phyloP scores from a whole-genome alignment of 2,329 filamentous ascomycete species.

The Arthroderma sp. region DNA sequence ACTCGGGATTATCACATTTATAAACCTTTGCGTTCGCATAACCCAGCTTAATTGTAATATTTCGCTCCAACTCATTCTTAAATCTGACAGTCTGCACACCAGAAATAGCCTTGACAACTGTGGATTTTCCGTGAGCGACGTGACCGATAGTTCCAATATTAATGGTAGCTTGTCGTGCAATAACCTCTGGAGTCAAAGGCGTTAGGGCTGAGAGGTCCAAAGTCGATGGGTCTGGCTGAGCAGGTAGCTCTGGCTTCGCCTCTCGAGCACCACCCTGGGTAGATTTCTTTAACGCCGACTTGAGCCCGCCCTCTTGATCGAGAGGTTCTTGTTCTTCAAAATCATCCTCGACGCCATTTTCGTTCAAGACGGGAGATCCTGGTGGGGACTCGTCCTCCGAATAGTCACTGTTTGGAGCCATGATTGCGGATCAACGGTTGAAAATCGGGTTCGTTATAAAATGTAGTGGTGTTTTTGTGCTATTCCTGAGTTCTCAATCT shows the following conservation, averaged over 20 bases:
- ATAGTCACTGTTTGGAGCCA: slow-evolving; percentile 44
- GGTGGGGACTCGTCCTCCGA: slow-evolving; percentile 43
- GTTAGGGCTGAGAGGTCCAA: slow-evolving; percentile 69
- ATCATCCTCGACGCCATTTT: slow-evolving; percentile 47
- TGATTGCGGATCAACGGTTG: slow-evolving; percentile 20
- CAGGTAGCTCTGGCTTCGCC: slow-evolving; percentile 57
- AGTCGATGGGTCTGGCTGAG: slow-evolving; percentile 83
- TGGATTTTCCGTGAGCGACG: slow-evolving; percentile 97
- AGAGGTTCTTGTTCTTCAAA: slow-evolving; percentile 63
- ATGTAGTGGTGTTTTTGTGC: no score
- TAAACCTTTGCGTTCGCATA: slow-evolving; percentile 99
- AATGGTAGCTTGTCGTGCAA: slow-evolving; percentile 93
- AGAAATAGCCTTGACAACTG: slow-evolving; percentile 97
- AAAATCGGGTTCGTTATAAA: neutral
- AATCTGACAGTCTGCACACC: slow-evolving; percentile 98
- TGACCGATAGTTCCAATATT: slow-evolving; percentile 98
- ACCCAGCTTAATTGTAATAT: slow-evolving; percentile 99
- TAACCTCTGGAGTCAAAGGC: slow-evolving; percentile 89
- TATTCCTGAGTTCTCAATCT: no score
- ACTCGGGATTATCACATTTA: slow-evolving; percentile 86
- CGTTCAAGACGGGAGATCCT: slow-evolving; percentile 39
- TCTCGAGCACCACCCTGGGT: slow-evolving; percentile 36
- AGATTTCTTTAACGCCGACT: slow-evolving; percentile 77
- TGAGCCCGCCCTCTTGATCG: slow-evolving; percentile 48
- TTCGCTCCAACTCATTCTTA: slow-evolving; percentile 98